Evolutionary conservation across 73 alveolate species (phyloP).

Genomic region (Symbiodinium natans): DNA sequence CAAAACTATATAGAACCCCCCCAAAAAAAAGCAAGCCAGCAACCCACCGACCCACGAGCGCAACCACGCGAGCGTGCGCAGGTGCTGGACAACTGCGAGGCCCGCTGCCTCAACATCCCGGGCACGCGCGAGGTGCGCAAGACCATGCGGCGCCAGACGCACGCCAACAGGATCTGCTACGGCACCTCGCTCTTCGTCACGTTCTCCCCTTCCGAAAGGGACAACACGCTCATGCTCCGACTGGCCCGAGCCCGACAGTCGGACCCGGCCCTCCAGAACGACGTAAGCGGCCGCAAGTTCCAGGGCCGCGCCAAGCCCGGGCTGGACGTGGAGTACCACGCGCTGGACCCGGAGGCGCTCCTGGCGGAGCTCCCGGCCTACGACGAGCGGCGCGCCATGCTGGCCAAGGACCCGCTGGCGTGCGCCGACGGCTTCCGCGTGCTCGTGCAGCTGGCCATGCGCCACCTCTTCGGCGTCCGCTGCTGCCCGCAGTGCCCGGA

Average conservation of each 20-base stretch:
- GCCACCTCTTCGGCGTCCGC: conserved; percentile 35
- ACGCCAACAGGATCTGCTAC: conserved; percentile 6
- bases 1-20: no score
- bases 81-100: conserved; percentile 10
- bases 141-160: conserved; percentile 18
- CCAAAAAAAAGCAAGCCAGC: no score
- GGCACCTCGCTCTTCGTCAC: conserved; percentile 10
- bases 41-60: no score
- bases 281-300: neutral
- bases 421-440: neutral
- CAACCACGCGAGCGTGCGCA: no score
- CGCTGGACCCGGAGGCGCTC: neutral
- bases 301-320: neutral
- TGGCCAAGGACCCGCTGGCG: conserved; percentile 5
- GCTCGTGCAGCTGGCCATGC: conserved; percentile 11
- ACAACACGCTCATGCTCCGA: neutral
- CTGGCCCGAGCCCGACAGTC: neutral
- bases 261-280: neutral
- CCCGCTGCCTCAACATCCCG: neutral
- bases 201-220: conserved; percentile 5
- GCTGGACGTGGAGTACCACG: neutral
- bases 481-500: conserved; percentile 30
- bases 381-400: neutral
- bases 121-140: conserved; percentile 9
- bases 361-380: neutral